Conservation (phyloP, 495 filamentous ascomycete genomes). For the Daldinia vernicosa region DNA sequence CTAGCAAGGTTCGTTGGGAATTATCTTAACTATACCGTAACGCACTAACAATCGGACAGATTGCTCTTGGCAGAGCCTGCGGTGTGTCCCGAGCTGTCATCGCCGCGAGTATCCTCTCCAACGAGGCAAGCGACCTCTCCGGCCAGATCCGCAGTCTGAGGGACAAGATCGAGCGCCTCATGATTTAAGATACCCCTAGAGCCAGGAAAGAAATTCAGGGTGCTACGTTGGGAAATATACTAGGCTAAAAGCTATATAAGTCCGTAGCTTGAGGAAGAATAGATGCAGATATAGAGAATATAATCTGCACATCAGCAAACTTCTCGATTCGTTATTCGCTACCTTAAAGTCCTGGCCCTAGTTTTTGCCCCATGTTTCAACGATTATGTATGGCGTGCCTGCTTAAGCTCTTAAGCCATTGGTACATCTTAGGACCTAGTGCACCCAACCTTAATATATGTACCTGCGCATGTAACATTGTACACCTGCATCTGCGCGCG, state of each 20-base stretch:
- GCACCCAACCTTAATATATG: background rate
- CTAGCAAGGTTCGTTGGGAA: constrained; percentile 51
- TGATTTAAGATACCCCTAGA: constrained; percentile 73
- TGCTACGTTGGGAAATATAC: constrained; percentile 14
- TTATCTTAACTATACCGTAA: background rate
- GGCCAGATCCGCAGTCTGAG: constrained; percentile 85
- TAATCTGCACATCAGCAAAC: constrained; percentile 7
- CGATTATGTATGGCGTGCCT: background rate
- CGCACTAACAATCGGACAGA: constrained; percentile 42
- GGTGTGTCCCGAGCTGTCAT: constrained; percentile 91
- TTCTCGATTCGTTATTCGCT: background rate
- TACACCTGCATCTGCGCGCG: constrained; percentile 4
- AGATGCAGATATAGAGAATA: constrained; percentile 16
- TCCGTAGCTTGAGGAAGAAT: background rate
- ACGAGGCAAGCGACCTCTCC: constrained; percentile 89
- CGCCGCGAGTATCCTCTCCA: constrained; percentile 85
- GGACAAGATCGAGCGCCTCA: constrained; percentile 94
- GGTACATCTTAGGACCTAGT: constrained; percentile 3
- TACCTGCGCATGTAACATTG: constrained; percentile 10
- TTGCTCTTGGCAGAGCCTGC: constrained; percentile 81
- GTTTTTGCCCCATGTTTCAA: background rate
- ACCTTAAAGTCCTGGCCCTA: background rate
- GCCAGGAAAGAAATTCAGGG: constrained; percentile 25
- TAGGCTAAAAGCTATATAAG: constrained; percentile 2
- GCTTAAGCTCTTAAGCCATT: background rate